Evolutionary conservation across 257 asterid species (phyloP), one percentile per base, ranked within the genome.

Genomic region (Solanum lycopersicoides): DNA sequence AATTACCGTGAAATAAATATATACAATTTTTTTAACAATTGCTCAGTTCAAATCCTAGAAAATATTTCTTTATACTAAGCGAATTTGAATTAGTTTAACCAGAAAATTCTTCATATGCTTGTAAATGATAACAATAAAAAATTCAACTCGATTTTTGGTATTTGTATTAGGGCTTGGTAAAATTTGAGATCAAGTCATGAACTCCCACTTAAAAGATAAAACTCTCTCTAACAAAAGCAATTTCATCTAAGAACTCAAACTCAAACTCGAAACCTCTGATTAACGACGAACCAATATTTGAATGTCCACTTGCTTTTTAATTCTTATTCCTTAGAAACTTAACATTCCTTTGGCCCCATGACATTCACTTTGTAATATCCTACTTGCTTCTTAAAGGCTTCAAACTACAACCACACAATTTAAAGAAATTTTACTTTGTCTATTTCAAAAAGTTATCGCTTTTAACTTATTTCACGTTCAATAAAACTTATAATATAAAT

Each of bases 241-340:
- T 14, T 65, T 12, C 1, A 30, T 69, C 15, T 4, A 12, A 25
- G 0, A 6, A 11, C 1, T 66, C 13, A 0, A 9, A 7, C 0
- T 71, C 1, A 0, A 74, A 11, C 1, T 21, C 11, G 0, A 74
- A 0, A 74, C 1, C 0, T 35, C 18, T 35, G 0, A 20, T 20
- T 35, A 73, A 35, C 0, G 0, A 2, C 3, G 9, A 15, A 15
- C 0, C 0, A 50, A 6, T 16, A 50, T 3, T 50, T 76, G 83
- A 12, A 76, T 41, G 59, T 3, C 32, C 13, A 76, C 59, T 71
- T 76, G 35, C 59, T 74, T 41, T 41, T 75, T 6, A 75, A 23
- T 23, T 77, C 41, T 44, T 45, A 15, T 42, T 79, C 84, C 63
- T 79, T 45, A 14, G 65, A 77, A 77, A 44, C n/a, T n/a, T 44